Evolutionary conservation across 2,329 filamentous ascomycete genomes (phyloP), one percentile per base, ranked within the genome.

Genomic region (Epichloe amarillans): DNA sequence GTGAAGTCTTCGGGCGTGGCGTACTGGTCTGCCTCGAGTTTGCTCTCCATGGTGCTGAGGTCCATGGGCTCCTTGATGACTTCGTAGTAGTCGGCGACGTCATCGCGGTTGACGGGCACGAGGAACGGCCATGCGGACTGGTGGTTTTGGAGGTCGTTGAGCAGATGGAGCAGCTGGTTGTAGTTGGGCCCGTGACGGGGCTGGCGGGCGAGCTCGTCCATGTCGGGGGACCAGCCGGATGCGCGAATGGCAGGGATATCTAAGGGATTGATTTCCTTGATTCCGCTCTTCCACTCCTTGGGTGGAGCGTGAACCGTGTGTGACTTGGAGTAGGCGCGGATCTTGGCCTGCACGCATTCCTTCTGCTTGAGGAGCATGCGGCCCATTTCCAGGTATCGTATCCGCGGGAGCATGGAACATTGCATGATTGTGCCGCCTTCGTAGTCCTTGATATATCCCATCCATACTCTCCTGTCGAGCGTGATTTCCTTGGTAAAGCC

Each of bases 371-470:
- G 78, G 2, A 98, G 76, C 88, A 98, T 95, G 55, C 90, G 84
- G 3, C 88, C 86, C 62, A 83, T 81, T 66, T 98, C 91, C 5
- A 98, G 82, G 67, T 98, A 98, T 47, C 93, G 86, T 50, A 97
- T 88, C 55, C 86, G 86, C 7, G 91, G 91, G 19, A 98, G 77
- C 93, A 98, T 97, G 49, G 86, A 88, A 63, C 93, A 98, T 70
- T 98, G 93, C 93, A 98, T 98, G 54, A 98, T 95, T 0, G 93
- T 98, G 52, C 93, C 93, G 52, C 93, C 93, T 69, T 98, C 93
- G 66, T 98, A 98, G 65, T 98, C 93, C 65, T 98, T 98, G 72
- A 98, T 98, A 62, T 97, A 98, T 3, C 93, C 93, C 93, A 97
- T 97, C 93, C 93, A 98, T 3, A 88, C 83, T 2, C 84, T 82